Evolutionary conservation across 805 yeast genomes (phyloP), one percentile per base, ranked within the genome.

Genomic region (Ogataea polymorpha): DNA sequence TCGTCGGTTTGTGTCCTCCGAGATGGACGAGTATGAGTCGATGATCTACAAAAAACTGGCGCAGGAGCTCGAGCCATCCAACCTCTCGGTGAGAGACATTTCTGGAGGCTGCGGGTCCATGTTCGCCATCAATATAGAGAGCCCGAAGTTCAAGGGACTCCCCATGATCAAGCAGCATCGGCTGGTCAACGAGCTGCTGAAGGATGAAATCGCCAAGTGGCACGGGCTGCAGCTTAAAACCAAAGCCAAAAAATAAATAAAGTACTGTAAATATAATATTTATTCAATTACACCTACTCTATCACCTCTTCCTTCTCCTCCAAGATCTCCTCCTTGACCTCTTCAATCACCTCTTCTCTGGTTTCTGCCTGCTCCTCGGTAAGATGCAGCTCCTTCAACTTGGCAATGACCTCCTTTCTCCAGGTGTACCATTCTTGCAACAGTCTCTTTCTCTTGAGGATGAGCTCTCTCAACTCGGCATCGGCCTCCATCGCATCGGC

Each of bases 51-150:
- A 71, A 18, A 78, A 78, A 41, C 67, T 89, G 28, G 54, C 70
- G 9, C 61, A 68, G 17, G 72, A 72, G 40, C 75, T 91, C 35
- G 50, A 67, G 6, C 97, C 99, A 2, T 61, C 65, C 23, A 64
- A 63, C 25, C 66, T 90, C 33, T 70, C 72, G 20, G 97, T 91
- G 6, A 70, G 72, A 49, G 98, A 91, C 59, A 80, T 91, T 7
- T 82, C 93, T 20, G 98, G 91, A 14, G 99, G 99, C 1, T 93
- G 99, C 65, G 99, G 99, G 1, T 89, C 97, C 6, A 93, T 93
- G 99, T 93, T 88, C 66, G 88, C 96, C 35, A 91, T 93, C 37
- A 67, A 72, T 44, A 76, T 93, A 13, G 84, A 80, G 33, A 80
- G 93, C 39, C 71, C 70, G 2, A 68, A 77, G 55, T 93, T 93